Evolutionary conservation across 352 stramenopile species (phyloP), one percentile per base, ranked within the genome.

Genomic region (Globisporangium paddicum): DNA sequence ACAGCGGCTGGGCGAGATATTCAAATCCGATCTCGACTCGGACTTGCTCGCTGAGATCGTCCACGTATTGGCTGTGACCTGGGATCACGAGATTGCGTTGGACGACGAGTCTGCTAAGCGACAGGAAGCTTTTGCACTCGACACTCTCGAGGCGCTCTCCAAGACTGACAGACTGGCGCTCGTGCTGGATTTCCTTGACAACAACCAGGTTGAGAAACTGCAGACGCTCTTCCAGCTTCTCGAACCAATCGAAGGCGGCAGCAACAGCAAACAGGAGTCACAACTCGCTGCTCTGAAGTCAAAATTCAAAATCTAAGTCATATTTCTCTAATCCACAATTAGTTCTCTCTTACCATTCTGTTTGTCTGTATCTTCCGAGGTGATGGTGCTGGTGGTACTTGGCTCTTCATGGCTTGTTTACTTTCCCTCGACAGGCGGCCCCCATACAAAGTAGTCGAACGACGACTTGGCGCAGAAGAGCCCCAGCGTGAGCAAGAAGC

Each of bases 401-500:
- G 37, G 16, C 46, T 47, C 44, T 57, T 55, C 26, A 26, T 44
- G 25, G 50, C n/a, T 51, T 55, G 14, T 18, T 63, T 65, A 71
- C 26, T 78, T 82, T 26, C 71, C 58, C 41, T 86, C 70, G 8
- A 50, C 9, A 16, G 70, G 41, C 9, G 69, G 44, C 13, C 65
- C 62, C 49, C 64, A 80, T 13, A 93, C 64, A 30, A 96, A 96
- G 61, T 93, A 94, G 25, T 93, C 84, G 30, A 93, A 58, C 19
- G 86, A 88, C 44, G 86, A 96, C 64, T 96, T 96, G 30, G 86
- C 86, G 58, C 84, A 96, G 19, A 93, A 62, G 3, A 87, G 54
- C 4, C 84, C 86, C 41, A 96, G 73, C 28, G 74, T 84, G 23
- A 96, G 74, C 53, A 96, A 64, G 57, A 96, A 92, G 65, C 79